Base-by-base conservation (phyloP, 257 asterid genomes). In the Nicotiana benthamiana region DNA sequence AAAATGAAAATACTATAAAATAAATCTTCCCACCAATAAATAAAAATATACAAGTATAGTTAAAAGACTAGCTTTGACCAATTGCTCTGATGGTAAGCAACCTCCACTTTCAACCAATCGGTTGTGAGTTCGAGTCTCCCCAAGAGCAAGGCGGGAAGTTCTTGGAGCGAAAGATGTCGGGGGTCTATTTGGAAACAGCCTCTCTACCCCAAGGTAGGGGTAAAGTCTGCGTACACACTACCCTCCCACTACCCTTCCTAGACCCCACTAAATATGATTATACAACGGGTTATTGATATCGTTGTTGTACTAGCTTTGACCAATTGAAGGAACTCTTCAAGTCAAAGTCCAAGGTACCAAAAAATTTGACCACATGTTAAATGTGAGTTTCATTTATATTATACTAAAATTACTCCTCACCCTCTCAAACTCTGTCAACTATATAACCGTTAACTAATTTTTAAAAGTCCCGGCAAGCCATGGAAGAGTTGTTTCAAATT, bases 401-500 rank as follows among this genome's bases (percentile, higher is more conserved):
- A 64, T 64, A 4, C 52, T 17, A n/a, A 43, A 13, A 30, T 12
- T 43, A 4, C 57, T 43, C 27, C 34, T 18, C n/a, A 36, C 28
- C 63, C 67, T 40, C 62, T 26, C 18, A 40, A 40, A 40, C 7
- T 53, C 2, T 67, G 17, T 30, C 62, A 51, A 54, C 61, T 82
- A 57, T 68, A 56, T 82, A 84, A n/a, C 77, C 77, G 75, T 81
- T 81, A 81, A 3, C 68, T 63, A 78, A 79, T 11, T 8, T 32
- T 78, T 83, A 70, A 66, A 52, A 5, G n/a, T 48, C 51, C 53
- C 48, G 16, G 28, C 11, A 22, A 43, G 80, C 17, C 1, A 85
- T 83, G 89, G 89, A 90, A 4, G 75, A 81, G 75, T 84, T 86
- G 82, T 85, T 81, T 68, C 78, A 79, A 57, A 0, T 77, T 54